Evolutionary conservation across 306 rosid species (phyloP).

Genomic region (Ziziphus jujuba): DNA sequence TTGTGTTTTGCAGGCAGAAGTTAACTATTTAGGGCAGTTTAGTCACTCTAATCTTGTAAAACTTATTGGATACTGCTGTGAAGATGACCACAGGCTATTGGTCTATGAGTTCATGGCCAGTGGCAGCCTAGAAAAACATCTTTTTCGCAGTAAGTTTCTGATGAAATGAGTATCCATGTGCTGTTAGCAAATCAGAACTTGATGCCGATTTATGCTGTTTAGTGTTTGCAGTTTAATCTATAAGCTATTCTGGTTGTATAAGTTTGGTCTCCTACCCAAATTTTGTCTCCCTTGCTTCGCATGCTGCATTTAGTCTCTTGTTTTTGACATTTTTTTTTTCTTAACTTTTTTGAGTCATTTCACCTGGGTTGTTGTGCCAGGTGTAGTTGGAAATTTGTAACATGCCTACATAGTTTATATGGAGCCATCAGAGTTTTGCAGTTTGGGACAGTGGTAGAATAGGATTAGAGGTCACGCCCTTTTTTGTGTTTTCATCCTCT

Average conservation of each 20-base stretch:
- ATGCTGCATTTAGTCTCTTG: too few species aligned
- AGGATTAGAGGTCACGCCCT: background rate
- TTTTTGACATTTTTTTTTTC: too few species aligned
- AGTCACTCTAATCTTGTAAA: slow-evolving; percentile 90
- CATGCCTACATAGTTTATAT: too few species aligned
- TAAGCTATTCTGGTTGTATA: too few species aligned
- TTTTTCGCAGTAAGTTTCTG: slow-evolving; percentile 81
- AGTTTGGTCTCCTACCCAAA: too few species aligned
- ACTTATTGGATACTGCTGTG: slow-evolving; percentile 95
- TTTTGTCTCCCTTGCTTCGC: too few species aligned
- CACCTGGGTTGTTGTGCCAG: too few species aligned
- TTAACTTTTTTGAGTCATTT: too few species aligned
- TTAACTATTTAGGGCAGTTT: slow-evolving; percentile 89
- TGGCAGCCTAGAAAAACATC: slow-evolving; percentile 95
- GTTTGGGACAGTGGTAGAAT: too few species aligned
- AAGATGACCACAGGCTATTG: slow-evolving; percentile 87
- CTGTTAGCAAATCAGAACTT: slow-evolving; percentile 4
- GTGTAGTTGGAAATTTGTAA: too few species aligned
- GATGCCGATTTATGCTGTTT: background rate
- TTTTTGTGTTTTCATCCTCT: slow-evolving; percentile 11
- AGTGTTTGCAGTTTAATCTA: background rate
- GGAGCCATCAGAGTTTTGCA: too few species aligned
- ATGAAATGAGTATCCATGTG: background rate
- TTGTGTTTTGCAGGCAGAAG: slow-evolving; percentile 76
- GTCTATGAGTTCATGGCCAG: slow-evolving; percentile 96